Evolutionary conservation across 805 yeast genomes (phyloP), one percentile per base, ranked within the genome.

Genomic region (Metschnikowia baotianmanensis): DNA sequence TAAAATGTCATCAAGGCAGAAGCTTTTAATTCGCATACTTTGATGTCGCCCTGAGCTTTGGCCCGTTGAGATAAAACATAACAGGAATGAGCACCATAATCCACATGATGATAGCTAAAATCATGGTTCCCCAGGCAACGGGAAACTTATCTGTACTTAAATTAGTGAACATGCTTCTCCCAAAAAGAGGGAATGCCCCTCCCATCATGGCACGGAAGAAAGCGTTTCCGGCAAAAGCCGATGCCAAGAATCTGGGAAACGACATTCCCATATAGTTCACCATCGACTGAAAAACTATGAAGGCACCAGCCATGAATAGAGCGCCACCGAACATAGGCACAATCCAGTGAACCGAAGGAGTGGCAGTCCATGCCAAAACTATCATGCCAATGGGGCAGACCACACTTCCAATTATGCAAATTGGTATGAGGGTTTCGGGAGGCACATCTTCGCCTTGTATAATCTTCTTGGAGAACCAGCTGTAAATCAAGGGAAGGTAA

Each of bases 101-200:
- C 18, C 27, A 4, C 36, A 39, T 27, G 13, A 38, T 15, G 18
- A 40, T 31, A 6, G 42, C 46, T 26, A 47, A 40, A 10, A 47
- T 13, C 43, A 38, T 38, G 2, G 46, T 36, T 9, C 46, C 50
- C 48, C 50, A 43, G 4, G 43, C 48, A 10, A 44, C 44, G 12
- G 43, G 40, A 16, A 31, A 43, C 33, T 36, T 42, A 7, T 36
- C 21, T 2, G 34, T 31, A 31, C 31, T 22, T 32, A 40, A 30
- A 23, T 43, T 43, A 12, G 11, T 26, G 21, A 40, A 47, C 44
- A 47, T 33, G 16, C 43, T 38, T 15, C 31, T 34, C 11, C 44
- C 48, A 21, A 47, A 44, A 12, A 47, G 42, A 4, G 50, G 50
- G 44, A 47, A 47, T 2, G 50, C 47, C 3, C 48, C 50, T 5